Evolutionary conservation across 352 stramenopile genomes (phyloP).

Genomic region (Globisporangium lucens): DNA sequence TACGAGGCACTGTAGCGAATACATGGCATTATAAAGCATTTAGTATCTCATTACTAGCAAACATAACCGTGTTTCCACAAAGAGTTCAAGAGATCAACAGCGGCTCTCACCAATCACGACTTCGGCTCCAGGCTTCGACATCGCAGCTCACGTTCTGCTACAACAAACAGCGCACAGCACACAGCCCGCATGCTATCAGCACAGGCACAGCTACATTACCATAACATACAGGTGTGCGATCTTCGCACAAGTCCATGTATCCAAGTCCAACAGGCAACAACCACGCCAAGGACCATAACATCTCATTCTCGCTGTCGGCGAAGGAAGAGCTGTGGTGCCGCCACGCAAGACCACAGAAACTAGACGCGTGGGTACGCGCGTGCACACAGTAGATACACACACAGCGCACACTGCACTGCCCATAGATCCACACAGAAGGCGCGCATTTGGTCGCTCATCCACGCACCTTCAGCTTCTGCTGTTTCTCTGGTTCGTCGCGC

Average conservation of each 20-base stretch:
- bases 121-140: slow-evolving; percentile 78
- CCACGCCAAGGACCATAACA: neutral
- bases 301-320: neutral
- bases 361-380: neutral
- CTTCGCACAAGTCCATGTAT: neutral
- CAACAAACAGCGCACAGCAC: neutral
- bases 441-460: neutral
- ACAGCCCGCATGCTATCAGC: neutral
- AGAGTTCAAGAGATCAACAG: neutral
- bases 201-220: neutral
- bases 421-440: neutral
- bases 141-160: slow-evolving; percentile 14
- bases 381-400: neutral
- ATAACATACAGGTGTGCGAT: neutral
- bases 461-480: neutral
- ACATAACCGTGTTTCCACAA: neutral
- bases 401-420: neutral
- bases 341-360: neutral
- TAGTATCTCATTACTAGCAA: neutral
- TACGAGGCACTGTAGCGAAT: slow-evolving; percentile 69
- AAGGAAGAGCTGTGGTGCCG: neutral
- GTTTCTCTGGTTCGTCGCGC: neutral
- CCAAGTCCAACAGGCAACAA: neutral
- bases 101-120: slow-evolving; percentile 61
- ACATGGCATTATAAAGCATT: neutral